These are phyloP conservation scores for Daldinia vernicosa DNA, from an alignment of 495 filamentous ascomycete species.

Conservation along the genomic window DNA sequence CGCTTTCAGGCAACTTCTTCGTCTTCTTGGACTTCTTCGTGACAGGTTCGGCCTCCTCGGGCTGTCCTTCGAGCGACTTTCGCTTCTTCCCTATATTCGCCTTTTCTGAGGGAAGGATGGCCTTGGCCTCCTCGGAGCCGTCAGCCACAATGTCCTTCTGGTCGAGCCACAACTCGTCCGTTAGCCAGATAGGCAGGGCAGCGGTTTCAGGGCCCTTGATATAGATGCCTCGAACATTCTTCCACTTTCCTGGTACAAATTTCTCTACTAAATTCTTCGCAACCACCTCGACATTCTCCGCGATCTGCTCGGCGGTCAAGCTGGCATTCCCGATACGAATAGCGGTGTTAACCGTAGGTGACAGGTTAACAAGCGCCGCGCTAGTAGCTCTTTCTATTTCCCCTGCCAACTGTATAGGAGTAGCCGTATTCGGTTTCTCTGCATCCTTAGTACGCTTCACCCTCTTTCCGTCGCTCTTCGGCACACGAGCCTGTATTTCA, in stretches of 20 bases:
- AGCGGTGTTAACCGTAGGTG: constrained; percentile 69
- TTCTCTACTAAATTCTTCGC: constrained; percentile 74
- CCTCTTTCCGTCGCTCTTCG: constrained; percentile 72
- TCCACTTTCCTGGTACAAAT: constrained; percentile 84
- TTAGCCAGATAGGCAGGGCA: constrained; percentile 90
- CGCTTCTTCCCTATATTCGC: constrained; percentile 74
- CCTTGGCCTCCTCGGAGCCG: constrained; percentile 60
- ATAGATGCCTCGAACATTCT: constrained; percentile 81
- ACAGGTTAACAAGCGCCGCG: constrained; percentile 76
- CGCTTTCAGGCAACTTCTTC: constrained; percentile 59
- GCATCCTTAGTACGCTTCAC: constrained; percentile 61
- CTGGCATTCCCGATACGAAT: constrained; percentile 76
- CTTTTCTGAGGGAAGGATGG: constrained; percentile 57
- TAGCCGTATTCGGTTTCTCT: constrained; percentile 44
- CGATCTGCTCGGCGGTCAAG: constrained; percentile 76
- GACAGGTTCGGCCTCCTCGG: constrained; percentile 51
- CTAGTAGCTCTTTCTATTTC: constrained; percentile 58
- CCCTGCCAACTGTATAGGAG: constrained; percentile 37
- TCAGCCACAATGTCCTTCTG: constrained; percentile 77
- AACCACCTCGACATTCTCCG: constrained; percentile 80
- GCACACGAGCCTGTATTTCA: constrained; percentile 68
- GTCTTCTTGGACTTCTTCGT: constrained; percentile 61
- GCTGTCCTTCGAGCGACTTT: constrained; percentile 53
- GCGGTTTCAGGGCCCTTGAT: constrained; percentile 83
- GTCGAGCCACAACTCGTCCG: constrained; percentile 87